These are phyloP conservation scores for Solanum peruvianum DNA, from an alignment of 257 asterid species.

Conservation along the genomic window DNA sequence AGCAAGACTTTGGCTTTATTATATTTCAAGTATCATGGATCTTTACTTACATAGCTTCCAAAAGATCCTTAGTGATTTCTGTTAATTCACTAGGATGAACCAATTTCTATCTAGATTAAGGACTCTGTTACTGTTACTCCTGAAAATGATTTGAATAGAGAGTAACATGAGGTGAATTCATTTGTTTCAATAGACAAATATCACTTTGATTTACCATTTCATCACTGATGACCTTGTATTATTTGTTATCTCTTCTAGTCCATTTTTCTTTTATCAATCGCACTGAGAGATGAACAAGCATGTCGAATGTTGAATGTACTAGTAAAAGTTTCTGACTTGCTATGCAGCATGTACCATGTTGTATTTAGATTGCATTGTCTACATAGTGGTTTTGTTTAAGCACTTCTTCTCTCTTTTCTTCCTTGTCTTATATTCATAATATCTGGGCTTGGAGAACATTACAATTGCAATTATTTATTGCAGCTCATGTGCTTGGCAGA, in stretches of 20 bases:
- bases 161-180: background rate
- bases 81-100: background rate
- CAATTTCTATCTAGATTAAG: background rate
- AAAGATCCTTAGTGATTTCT: background rate
- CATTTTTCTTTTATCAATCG: background rate
- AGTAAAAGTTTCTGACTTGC: background rate
- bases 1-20: background rate
- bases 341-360: background rate
- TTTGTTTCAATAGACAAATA: background rate
- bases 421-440: background rate
- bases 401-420: background rate
- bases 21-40: background rate
- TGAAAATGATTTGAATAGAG: background rate
- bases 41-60: background rate
- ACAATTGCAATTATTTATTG: constrained; percentile 7
- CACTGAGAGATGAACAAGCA: background rate
- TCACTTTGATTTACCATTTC: background rate
- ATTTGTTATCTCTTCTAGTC: background rate
- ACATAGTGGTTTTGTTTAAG: background rate
- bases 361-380: background rate
- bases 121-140: background rate
- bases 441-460: background rate
- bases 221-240: background rate
- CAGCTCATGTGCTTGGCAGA: constrained; percentile 90
- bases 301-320: background rate